Conservation (phyloP, 768 basidiomycete genomes). For the Tricholoma hemisulphureum region DNA sequence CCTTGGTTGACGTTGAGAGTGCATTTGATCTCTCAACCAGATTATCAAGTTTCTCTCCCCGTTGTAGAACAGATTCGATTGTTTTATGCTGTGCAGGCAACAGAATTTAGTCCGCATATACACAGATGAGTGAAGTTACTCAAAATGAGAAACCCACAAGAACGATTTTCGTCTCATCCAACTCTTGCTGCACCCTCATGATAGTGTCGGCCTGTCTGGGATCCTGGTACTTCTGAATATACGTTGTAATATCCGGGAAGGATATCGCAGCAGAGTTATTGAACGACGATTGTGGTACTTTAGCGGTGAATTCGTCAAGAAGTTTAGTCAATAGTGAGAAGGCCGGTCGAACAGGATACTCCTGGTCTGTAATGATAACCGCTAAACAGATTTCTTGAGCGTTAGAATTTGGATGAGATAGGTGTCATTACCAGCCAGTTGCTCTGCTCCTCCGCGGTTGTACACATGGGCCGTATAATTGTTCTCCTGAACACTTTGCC, state of each 20-base stretch:
- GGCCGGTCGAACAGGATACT: conserved; percentile 95
- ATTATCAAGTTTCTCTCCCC: conserved; percentile 96
- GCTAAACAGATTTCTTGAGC: conserved; percentile 41
- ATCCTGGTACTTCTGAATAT: conserved; percentile 93
- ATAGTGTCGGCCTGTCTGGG: conserved; percentile 96
- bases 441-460: conserved; percentile 83
- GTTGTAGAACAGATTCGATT: conserved; percentile 93
- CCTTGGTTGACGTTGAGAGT: conserved; percentile 87
- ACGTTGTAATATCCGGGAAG: conserved; percentile 74
- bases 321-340: conserved; percentile 93
- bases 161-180: conserved; percentile 99
- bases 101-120: neutral
- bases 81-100: conserved; percentile 82
- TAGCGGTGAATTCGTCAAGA: conserved; percentile 85
- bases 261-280: conserved; percentile 64
- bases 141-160: conserved; percentile 56
- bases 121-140: neutral
- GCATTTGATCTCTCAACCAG: conserved; percentile 92
- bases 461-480: conserved; percentile 92
- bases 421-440: conserved; percentile 63
- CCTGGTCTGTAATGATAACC: conserved; percentile 90
- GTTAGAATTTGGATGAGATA: conserved; percentile 4
- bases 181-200: conserved; percentile 96
- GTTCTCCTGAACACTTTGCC: conserved; percentile 94
- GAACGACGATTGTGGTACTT: conserved; percentile 73